Percentiles rank a stretch among this genome's conserved stretches.
These are phyloP conservation scores for Cladorrhinum sp. DNA, from an alignment of 2,329 filamentous ascomycete species.

Conservation along the genomic window DNA sequence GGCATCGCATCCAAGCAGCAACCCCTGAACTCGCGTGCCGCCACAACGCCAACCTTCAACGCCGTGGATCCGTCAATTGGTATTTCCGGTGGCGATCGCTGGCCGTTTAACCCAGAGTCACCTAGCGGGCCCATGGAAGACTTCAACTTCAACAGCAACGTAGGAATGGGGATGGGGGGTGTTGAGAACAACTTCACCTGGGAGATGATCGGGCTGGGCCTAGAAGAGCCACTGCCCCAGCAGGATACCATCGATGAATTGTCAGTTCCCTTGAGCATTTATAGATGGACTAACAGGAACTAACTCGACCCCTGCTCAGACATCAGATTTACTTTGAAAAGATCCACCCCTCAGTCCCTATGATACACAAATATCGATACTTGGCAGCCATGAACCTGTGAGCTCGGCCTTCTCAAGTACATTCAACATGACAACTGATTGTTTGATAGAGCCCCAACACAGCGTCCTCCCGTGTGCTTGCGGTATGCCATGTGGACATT, in stretches of 20 bases:
- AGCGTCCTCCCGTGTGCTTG: slow-evolving; percentile 81
- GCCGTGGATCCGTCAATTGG: slow-evolving; percentile 46
- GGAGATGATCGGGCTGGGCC: slow-evolving; percentile 66
- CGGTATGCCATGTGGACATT: slow-evolving; percentile 96
- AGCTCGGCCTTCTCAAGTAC: slow-evolving; percentile 26
- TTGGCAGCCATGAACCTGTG: slow-evolving; percentile 82
- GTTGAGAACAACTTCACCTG: slow-evolving; percentile 65
- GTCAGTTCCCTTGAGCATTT: slow-evolving; percentile 42
- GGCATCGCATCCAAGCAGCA: slow-evolving; percentile 25
- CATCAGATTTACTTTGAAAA: slow-evolving; percentile 89
- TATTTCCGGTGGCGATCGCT: slow-evolving; percentile 50
- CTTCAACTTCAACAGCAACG: slow-evolving; percentile 53
- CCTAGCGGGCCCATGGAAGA: slow-evolving; percentile 51
- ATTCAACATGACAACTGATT: background rate
- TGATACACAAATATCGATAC: slow-evolving; percentile 87
- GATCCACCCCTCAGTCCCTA: slow-evolving; percentile 77
- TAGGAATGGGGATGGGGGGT: slow-evolving; percentile 49
- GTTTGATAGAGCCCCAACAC: slow-evolving; percentile 62
- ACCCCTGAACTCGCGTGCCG: slow-evolving; percentile 29
- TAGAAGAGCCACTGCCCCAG: slow-evolving; percentile 57
- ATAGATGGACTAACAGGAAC: slow-evolving; percentile 7
- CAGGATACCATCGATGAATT: slow-evolving; percentile 75
- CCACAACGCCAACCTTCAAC: slow-evolving; percentile 39
- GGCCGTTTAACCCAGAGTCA: slow-evolving; percentile 55
- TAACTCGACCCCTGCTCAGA: slow-evolving; percentile 38